Base-by-base conservation (phyloP, 805 yeast species). In the Wickerhamiella qilinensis region DNA sequence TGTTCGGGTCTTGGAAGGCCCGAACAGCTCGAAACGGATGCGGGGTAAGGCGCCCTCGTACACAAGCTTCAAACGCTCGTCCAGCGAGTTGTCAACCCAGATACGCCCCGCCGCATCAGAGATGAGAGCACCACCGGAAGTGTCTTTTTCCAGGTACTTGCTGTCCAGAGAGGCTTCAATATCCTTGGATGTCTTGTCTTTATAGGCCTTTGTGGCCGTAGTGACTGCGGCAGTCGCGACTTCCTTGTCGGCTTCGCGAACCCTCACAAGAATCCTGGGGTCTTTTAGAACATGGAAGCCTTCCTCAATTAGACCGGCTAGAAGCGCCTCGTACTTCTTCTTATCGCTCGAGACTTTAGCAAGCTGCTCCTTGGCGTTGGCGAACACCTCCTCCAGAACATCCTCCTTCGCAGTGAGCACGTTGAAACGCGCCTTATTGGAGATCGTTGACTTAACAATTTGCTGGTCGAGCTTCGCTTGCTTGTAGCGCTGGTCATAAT, bases 391-490 rank as follows among this genome's bases (percentile, higher is more conserved):
- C 45, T 73, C 74, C 51, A 91, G 65, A 12, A 83, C 74, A 49
- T 76, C 75, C 55, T 88, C 94, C 56, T 86, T 83, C 40, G 93
- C 82, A 15, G 80, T 69, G 50, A 91, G 73, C 27, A 88, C 76
- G 65, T 85, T 80, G 58, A 91, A 77, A 64, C 98, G 78, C 47
- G 93, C 82, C 67, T 91, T 85, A 69, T 91, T 91, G 47, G 88
- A 85, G 56, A 91, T 80, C 39, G 94, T 88, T 22, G 97, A 86
- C 65, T 84, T 85, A 52, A 86, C 75, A 58, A 91, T 88, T 65
- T 91, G 97, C 62, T 91, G 96, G 33, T 88, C 81, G 59, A 91
- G 75, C 24, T 84, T 65, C 2, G 94, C 86, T 62, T 88, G 91
- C 68, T 91, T 88, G 64, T 81, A 70, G 58, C 82, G 84, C 51